Percentiles rank a stretch among this genome's conserved stretches.
These are phyloP conservation scores for Aspergillus chevalieri DNA, from an alignment of 2,329 filamentous ascomycete genomes.

Conservation along the genomic window DNA sequence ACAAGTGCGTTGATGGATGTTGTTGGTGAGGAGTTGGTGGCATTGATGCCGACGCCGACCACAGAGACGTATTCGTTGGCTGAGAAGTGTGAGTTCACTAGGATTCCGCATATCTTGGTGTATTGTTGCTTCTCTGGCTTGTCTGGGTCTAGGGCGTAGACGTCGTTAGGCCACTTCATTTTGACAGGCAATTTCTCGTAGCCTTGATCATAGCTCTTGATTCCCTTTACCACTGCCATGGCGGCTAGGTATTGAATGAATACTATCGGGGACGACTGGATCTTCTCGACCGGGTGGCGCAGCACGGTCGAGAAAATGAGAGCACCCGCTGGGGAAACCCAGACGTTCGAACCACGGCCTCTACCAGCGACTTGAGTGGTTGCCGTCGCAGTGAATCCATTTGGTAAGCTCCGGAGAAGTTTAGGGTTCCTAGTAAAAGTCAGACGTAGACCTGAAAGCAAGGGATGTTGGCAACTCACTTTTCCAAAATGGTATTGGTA, in stretches of 20 bases:
- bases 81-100: constrained; percentile 81
- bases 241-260: constrained; percentile 93
- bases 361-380: constrained; percentile 83
- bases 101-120: constrained; percentile 87
- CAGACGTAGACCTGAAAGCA: constrained; percentile 1
- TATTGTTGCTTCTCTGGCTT: constrained; percentile 50
- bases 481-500: constrained; percentile 88
- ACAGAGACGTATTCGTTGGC: constrained; percentile 75
- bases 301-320: constrained; percentile 86
- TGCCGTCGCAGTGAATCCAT: constrained; percentile 80
- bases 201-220: constrained; percentile 69
- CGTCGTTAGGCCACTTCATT: constrained; percentile 97
- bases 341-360: constrained; percentile 86
- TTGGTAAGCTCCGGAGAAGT: constrained; percentile 68
- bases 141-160: constrained; percentile 66
- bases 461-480: constrained; percentile 45
- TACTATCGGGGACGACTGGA: constrained; percentile 68
- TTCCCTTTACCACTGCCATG: constrained; percentile 76
- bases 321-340: constrained; percentile 81
- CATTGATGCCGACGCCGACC: constrained; percentile 80
- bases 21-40: constrained; percentile 75
- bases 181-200: constrained; percentile 73
- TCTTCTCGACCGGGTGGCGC: constrained; percentile 70
- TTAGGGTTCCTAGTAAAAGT: constrained; percentile 59
- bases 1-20: constrained; percentile 76